Evolutionary conservation across 345 rosid genomes (phyloP), one percentile per base, ranked within the genome.

Genomic region (Trapa incisa): DNA sequence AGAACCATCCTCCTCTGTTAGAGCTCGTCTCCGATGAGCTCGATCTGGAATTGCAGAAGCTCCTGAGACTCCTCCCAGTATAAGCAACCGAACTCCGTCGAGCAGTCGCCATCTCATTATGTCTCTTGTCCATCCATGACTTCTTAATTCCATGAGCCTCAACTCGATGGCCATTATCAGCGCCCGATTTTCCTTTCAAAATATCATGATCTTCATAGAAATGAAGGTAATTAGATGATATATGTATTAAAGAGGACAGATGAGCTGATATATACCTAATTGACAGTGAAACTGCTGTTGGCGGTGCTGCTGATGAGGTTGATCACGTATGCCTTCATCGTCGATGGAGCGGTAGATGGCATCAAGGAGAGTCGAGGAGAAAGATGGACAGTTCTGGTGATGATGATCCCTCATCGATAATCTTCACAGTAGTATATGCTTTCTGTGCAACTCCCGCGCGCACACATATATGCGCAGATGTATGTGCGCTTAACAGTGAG

Each of bases 321-420:
- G 61, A 73, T 71, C 45, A 56, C 76, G 71, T 67, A 22, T 22
- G 29, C 70, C 78, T 6, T 83, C 61, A 10, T 85, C 96, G 68
- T 83, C 97, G 52, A 91, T 84, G 33, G 97, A 91, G 68, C 89
- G 88, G 83, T 85, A 88, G 71, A 88, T 85, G 68, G 85, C 79
- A 70, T 88, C 94, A 61, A 88, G 91, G 64, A 88, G 89, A 68
- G 89, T 70, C 50, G 95, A 85, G 70, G 99, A 94, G 81, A 91
- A 94, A 70, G 99, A 89, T 43, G 96, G 96, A 65, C n/a, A 16
- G 61, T 41, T 56, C n/a, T 41, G 52, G 53, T 65, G 52, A 17
- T 47, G 15, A 11, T 58, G 63, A 32, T 58, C 63, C 63, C 63
- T 32, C 32, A 33, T 29, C 32, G 33, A 2, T 58, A 22, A 22